Evolutionary conservation across 2,329 filamentous ascomycete genomes (phyloP), one percentile per base, ranked within the genome.

Genomic region (Hymenotorrendiella dingleyae): DNA sequence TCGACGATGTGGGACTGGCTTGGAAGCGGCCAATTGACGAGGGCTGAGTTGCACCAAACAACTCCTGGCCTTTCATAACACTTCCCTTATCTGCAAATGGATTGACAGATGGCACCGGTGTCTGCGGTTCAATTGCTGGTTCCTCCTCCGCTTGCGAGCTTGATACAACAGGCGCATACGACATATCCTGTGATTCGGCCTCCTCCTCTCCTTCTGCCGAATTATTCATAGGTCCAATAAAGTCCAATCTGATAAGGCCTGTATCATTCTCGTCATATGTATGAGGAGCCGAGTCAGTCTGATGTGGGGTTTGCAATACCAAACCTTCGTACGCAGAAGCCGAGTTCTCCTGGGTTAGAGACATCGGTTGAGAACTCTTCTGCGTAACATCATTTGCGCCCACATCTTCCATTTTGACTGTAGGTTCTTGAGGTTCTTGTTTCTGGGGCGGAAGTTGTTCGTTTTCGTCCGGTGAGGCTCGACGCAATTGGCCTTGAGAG

Each of bases 21-120:
- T 50, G 12, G 39, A 49, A 28, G 8, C 47, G 49, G 11, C 48
- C 52, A 24, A 56, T 41, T 4, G 58, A 60, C 8, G 58, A 59
- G 11, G 55, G 51, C 30, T 62, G 59, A 3, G 59, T 61, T 3
- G 58, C 57, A 21, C 49, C 46, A 45, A 62, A 62, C 35, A 62
- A 43, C 17, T 59, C 56, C 12, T 46, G 20, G 4, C 36, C 47
- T 23, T 57, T 58, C 41, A 61, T 43, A 4, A 61, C 54, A 29
- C 49, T 57, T 2, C 59, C 59, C 33, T 51, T 59, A 1, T 54
- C 42, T 3, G 27, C 41, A 26, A 62, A 62, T n/a, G 59, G 59
- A 37, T 62, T 62, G 24, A 54, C 29, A 1, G 51, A 43, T 12
- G 53, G 47, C 16, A 52, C 58, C 12, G 59, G 59, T 7, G 59